Evolutionary conservation across 1,284 basidiomycete genomes (phyloP).

Genomic region (Apiotrichum gamsii): DNA sequence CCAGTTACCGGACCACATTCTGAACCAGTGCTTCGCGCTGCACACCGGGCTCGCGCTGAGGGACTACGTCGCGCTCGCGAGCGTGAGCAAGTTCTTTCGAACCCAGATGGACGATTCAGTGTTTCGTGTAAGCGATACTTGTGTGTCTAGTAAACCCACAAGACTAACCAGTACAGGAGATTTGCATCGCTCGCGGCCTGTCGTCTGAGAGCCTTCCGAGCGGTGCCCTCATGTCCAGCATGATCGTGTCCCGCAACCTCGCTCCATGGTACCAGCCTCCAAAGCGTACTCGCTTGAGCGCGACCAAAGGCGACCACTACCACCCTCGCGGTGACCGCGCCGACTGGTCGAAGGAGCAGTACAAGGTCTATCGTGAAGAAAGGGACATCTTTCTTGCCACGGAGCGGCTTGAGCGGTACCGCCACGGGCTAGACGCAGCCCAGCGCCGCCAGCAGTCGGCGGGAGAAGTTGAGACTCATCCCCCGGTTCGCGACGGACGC

Average conservation of each 20-base stretch:
- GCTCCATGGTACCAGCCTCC: not conserved
- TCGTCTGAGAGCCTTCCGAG: not conserved
- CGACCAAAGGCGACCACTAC: slow-evolving; percentile 7
- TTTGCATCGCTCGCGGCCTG: not conserved
- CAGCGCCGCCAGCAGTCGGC: not conserved
- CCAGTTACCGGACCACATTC: slow-evolving; percentile 9
- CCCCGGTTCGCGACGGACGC: slow-evolving; percentile 1
- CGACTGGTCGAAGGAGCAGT: slow-evolving; percentile 22
- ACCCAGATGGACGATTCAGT: not conserved
- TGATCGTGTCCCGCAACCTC: not conserved
- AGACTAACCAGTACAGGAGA: not conserved
- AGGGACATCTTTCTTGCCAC: slow-evolving; percentile 4
- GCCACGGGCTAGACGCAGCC: not conserved
- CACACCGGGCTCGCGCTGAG: slow-evolving; percentile 16
- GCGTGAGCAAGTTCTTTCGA: slow-evolving; percentile 21
- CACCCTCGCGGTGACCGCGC: slow-evolving; percentile 15
- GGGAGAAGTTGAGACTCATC: not conserved
- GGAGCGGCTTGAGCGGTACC: not conserved
- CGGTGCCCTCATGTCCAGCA: not conserved
- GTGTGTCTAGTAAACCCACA: no score
- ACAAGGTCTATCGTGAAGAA: slow-evolving; percentile 21
- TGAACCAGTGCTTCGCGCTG: slow-evolving; percentile 2
- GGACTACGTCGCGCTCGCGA: slow-evolving; percentile 31
- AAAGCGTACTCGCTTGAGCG: not conserved
- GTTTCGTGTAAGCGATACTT: not conserved